phyloP scores from a whole-genome alignment of 345 rosid genomes.

The Gossypioides kirkii region DNA sequence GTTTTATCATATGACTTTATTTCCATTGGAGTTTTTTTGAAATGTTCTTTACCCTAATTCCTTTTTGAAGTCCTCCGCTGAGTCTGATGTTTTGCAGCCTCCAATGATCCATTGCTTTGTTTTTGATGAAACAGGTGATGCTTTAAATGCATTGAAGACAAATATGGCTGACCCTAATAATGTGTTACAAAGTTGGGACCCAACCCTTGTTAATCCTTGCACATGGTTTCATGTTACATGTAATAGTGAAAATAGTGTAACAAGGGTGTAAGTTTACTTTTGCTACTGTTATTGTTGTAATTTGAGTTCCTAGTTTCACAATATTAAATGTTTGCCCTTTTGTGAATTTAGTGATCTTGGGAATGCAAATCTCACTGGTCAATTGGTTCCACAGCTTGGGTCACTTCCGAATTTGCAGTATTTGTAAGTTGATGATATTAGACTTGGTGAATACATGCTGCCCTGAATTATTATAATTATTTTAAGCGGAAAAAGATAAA shows the following conservation, averaged over 20 bases:
- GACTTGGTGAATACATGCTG: neutral
- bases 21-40: neutral
- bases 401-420: constrained; percentile 63
- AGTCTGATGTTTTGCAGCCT: neutral
- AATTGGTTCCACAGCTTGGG: constrained; percentile 56
- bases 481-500: neutral
- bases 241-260: constrained; percentile 57
- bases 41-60: neutral
- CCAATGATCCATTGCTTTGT: neutral
- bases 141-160: constrained; percentile 64
- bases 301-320: neutral
- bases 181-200: constrained; percentile 80
- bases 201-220: constrained; percentile 78
- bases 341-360: constrained; percentile 35
- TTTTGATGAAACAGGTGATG: constrained; percentile 59
- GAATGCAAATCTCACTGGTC: constrained; percentile 63
- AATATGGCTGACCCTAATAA: constrained; percentile 67
- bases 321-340: neutral
- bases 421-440: constrained; percentile 45
- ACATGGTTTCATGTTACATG: constrained; percentile 93
- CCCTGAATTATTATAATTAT: neutral
- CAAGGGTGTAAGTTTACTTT: constrained; percentile 66
- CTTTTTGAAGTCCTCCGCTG: neutral
- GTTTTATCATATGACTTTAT: neutral
- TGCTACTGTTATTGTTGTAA: neutral